Evolutionary conservation across 345 rosid species (phyloP).

Genomic region (Anastatica hierochuntica): DNA sequence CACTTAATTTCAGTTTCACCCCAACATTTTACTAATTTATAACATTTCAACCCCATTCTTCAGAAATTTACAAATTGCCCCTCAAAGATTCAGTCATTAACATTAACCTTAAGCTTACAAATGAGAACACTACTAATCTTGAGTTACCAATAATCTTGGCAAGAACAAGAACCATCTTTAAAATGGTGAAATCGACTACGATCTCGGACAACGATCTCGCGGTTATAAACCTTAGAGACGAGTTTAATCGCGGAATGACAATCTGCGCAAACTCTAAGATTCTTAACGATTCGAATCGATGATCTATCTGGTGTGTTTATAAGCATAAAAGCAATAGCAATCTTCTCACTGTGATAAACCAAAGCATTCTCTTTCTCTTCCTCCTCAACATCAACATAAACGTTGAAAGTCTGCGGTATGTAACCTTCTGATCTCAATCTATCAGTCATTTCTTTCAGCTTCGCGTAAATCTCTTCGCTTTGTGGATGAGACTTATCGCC

Average conservation of each 20-base stretch:
- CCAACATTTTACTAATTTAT: too few relatives aligned
- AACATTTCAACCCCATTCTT: too few relatives aligned
- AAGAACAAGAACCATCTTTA: not conserved
- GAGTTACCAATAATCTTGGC: not conserved
- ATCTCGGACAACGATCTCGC: conserved; percentile 73
- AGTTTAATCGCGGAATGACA: conserved; percentile 75
- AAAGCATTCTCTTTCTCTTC: conserved; percentile 73
- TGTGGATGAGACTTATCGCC: conserved; percentile 61
- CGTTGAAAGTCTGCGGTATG: conserved; percentile 43
- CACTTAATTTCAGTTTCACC: too few relatives aligned
- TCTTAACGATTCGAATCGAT: conserved; percentile 56
- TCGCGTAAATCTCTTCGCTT: conserved; percentile 38
- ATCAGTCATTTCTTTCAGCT: conserved; percentile 46
- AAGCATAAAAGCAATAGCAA: conserved; percentile 74
- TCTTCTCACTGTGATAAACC: conserved; percentile 77
- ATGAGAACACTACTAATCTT: too few relatives aligned
- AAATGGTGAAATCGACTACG: conserved; percentile 43
- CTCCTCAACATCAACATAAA: conserved; percentile 61
- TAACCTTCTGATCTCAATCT: conserved; percentile 56
- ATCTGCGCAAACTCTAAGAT: conserved; percentile 76
- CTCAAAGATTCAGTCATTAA: too few relatives aligned
- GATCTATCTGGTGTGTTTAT: conserved; percentile 43
- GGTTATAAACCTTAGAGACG: conserved; percentile 45
- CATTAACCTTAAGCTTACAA: too few relatives aligned
- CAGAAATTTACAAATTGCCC: too few relatives aligned